Percentiles rank a stretch among this genome's conserved stretches.
Evolutionary conservation across 2,329 filamentous ascomycete species (phyloP).

Genomic region (Drechslerella stenobrocha): DNA sequence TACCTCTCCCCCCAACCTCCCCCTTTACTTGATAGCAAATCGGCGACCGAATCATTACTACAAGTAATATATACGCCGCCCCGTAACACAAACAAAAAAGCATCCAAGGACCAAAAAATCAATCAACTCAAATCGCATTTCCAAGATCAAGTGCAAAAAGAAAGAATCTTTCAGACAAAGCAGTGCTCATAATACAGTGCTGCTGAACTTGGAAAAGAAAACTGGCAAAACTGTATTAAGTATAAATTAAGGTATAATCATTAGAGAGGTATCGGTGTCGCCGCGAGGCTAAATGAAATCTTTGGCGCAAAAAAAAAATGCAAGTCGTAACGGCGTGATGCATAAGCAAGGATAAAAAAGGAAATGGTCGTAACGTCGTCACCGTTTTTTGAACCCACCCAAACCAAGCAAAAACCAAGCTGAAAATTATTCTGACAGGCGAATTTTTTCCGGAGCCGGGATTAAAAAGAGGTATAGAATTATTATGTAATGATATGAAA

Average conservation of each 20-base stretch:
- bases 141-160: slow-evolving; percentile 9
- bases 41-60: slow-evolving; percentile 46
- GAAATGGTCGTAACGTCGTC: slow-evolving; percentile 49
- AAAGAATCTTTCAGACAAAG: slow-evolving; percentile 14
- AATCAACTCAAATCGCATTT: slow-evolving; percentile 21
- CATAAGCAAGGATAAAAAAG: slow-evolving; percentile 44
- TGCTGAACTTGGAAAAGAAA: slow-evolving; percentile 16
- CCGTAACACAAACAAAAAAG: slow-evolving; percentile 37
- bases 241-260: slow-evolving; percentile 49
- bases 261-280: slow-evolving; percentile 50
- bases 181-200: slow-evolving; percentile 41
- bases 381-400: slow-evolving; percentile 48
- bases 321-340: slow-evolving; percentile 47
- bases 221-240: slow-evolving; percentile 41
- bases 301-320: slow-evolving; percentile 49
- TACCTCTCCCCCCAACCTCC: slow-evolving; percentile 37
- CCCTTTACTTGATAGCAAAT: slow-evolving; percentile 22
- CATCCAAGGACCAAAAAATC: slow-evolving; percentile 37
- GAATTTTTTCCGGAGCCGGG: slow-evolving; percentile 49
- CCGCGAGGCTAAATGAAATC: slow-evolving; percentile 49
- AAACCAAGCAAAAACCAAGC: slow-evolving; percentile 53
- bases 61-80: slow-evolving; percentile 47
- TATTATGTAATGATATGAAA: slow-evolving; percentile 56
- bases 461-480: slow-evolving; percentile 49
- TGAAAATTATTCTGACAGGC: slow-evolving; percentile 49